Base-by-base conservation (phyloP, 768 basidiomycete species). In the Roridomyces roridus region DNA sequence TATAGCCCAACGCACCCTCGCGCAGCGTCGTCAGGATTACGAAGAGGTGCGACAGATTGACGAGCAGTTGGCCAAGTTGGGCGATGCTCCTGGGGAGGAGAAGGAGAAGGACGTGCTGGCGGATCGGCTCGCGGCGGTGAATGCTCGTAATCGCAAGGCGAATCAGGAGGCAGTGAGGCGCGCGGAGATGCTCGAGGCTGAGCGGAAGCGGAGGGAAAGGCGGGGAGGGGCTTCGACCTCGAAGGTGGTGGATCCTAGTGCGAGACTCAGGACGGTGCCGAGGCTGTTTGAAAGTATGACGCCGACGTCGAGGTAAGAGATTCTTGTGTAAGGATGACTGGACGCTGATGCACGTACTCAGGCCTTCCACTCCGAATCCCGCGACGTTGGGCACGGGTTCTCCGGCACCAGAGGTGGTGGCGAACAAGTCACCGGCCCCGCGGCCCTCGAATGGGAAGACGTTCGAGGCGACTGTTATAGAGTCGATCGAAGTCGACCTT, bases 101-200 rank as follows among this genome's bases (percentile, higher is more conserved):
- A 62, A 48, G 40, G 55, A 44, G 20, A 58, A 57, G 18, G 70
- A 70, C 14, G 68, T 65, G 6, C 67, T 70, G 6, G 70, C 60
- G 11, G 84, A 91, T 60, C 73, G 84, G 67, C 79, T 96, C 23
- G 85, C 91, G 15, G 85, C 77, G 67, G 87, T 98, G 50, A 98
- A 96, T 68, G 93, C 95, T 74, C 85, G 94, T 52, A 98, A 98
- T 70, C 83, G 91, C 52, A 88, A 84, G 68, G 88, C 89, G 26
- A 96, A 96, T 54, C 60, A 85, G 62, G 96, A 96, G 66, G 84
- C 85, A 4, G 84, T 94, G 48, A 80, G 91, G 55, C 85, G 83
- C 60, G 89, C 91, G 0, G 94, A 96, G 71, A 70, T 87, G 29
- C 75, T 77, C 29, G 86, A 87, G 63, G 74, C 80, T 8, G 92